phyloP scores from a whole-genome alignment of 768 basidiomycete genomes.

The Psilocybe cyanescens region DNA sequence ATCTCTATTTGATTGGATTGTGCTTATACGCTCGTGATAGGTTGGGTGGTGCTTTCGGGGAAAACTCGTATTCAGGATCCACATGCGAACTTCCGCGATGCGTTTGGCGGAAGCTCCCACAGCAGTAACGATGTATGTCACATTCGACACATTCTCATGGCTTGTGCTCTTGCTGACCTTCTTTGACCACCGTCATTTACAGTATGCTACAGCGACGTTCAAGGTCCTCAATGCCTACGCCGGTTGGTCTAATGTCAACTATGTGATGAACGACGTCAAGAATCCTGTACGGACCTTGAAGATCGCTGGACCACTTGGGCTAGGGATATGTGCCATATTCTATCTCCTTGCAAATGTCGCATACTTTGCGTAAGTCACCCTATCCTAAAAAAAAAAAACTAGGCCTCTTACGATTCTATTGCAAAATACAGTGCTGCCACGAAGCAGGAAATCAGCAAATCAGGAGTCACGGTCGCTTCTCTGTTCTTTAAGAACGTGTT shows the following conservation, averaged over 20 bases:
- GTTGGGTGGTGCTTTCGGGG: constrained; percentile 62
- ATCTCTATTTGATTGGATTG: background rate
- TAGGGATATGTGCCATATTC: constrained; percentile 53
- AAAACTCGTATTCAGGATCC: constrained; percentile 54
- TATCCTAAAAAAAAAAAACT: background rate
- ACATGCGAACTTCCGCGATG: constrained; percentile 53
- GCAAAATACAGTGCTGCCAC: constrained; percentile 37
- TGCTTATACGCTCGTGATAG: background rate
- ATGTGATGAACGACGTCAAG: constrained; percentile 63
- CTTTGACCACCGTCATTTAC: background rate
- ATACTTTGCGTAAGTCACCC: constrained; percentile 46
- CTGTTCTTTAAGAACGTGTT: constrained; percentile 66
- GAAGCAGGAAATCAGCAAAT: constrained; percentile 49
- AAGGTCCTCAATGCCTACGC: constrained; percentile 50
- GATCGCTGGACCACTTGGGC: constrained; percentile 62
- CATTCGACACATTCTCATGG: background rate
- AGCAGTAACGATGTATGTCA: constrained; percentile 39
- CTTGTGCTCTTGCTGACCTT: background rate
- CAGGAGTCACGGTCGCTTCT: constrained; percentile 60
- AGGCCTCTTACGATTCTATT: background rate
- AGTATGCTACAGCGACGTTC: constrained; percentile 67
- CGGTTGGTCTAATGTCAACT: constrained; percentile 63
- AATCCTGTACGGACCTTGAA: constrained; percentile 64
- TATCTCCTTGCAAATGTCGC: constrained; percentile 63
- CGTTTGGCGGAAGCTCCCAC: constrained; percentile 57